These are phyloP conservation scores for Beverwykella pulmonaria DNA, from an alignment of 495 filamentous ascomycete species.

Conservation along the genomic window DNA sequence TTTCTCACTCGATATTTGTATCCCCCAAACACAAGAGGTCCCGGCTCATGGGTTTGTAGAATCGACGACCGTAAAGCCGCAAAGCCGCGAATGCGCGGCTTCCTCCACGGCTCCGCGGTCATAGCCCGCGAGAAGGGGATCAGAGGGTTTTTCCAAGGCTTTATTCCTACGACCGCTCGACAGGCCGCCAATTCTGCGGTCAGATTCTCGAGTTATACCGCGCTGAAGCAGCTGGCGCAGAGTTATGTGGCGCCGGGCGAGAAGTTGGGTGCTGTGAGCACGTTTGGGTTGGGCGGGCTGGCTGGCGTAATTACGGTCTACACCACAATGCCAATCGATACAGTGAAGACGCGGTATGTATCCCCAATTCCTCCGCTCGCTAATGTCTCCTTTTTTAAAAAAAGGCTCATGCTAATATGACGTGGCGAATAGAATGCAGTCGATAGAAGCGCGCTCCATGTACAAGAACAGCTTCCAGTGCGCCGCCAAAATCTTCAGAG, in stretches of 20 bases:
- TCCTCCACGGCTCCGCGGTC: conserved; percentile 84
- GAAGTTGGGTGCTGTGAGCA: conserved; percentile 85
- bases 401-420: conserved; percentile 13
- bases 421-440: conserved; percentile 75
- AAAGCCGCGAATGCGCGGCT: conserved; percentile 86
- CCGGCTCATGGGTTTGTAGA: too few species aligned
- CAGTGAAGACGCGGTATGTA: conserved; percentile 80
- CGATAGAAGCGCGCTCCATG: conserved; percentile 76
- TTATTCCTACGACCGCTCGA: conserved; percentile 90
- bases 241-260: conserved; percentile 91
- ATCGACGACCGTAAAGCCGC: conserved; percentile 93
- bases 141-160: conserved; percentile 93
- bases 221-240: conserved; percentile 86
- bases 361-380: not conserved
- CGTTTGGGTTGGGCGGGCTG: conserved; percentile 87
- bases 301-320: conserved; percentile 94
- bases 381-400: not conserved
- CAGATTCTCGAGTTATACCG: conserved; percentile 87
- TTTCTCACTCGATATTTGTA: not conserved
- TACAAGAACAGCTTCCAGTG: conserved; percentile 92
- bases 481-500: conserved; percentile 77
- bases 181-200: conserved; percentile 93
- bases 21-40: not conserved
- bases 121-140: conserved; percentile 87
- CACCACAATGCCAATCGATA: conserved; percentile 86